These are phyloP conservation scores for Ophiostoma montium DNA, from an alignment of 2,329 filamentous ascomycete genomes.

Conservation along the genomic window DNA sequence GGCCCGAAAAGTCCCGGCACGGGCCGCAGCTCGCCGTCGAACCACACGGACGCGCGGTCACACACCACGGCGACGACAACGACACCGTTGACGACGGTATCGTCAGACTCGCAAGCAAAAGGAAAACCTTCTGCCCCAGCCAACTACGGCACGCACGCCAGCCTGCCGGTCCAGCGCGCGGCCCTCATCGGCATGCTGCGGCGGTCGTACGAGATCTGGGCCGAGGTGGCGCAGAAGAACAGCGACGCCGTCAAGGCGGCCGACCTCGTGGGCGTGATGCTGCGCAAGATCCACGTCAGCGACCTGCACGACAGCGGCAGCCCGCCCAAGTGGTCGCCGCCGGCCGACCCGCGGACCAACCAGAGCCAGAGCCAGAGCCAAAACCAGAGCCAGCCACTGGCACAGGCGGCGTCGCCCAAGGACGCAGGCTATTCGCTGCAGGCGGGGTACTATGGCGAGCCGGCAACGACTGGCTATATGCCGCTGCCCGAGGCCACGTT, in stretches of 20 bases:
- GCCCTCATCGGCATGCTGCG: constrained; percentile 27
- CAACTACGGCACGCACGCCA: constrained; percentile 14
- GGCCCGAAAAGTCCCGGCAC: not conserved
- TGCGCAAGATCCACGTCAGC: constrained; percentile 9
- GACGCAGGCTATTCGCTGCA: not conserved
- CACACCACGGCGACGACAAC: constrained; percentile 18
- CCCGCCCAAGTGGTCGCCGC: constrained; percentile 2
- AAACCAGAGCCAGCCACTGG: not conserved
- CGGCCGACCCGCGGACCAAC: not conserved
- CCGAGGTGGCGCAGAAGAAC: constrained; percentile 22
- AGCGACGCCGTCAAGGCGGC: constrained; percentile 32
- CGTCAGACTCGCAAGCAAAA: not conserved
- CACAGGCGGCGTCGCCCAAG: not conserved
- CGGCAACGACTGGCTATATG: not conserved
- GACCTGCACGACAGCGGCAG: constrained; percentile 1
- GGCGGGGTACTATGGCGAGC: not conserved
- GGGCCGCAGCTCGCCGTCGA: not conserved
- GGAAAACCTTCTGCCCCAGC: constrained; percentile 12
- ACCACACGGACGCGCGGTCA: constrained; percentile 13
- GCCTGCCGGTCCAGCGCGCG: constrained; percentile 11
- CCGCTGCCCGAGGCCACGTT: not conserved
- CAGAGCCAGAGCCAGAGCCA: too few relatives aligned
- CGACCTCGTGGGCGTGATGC: constrained; percentile 30
- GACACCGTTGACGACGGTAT: not conserved
- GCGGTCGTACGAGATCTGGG: constrained; percentile 31